phyloP scores from a whole-genome alignment of 73 alveolate genomes.

The Paramecium octaurelia region DNA sequence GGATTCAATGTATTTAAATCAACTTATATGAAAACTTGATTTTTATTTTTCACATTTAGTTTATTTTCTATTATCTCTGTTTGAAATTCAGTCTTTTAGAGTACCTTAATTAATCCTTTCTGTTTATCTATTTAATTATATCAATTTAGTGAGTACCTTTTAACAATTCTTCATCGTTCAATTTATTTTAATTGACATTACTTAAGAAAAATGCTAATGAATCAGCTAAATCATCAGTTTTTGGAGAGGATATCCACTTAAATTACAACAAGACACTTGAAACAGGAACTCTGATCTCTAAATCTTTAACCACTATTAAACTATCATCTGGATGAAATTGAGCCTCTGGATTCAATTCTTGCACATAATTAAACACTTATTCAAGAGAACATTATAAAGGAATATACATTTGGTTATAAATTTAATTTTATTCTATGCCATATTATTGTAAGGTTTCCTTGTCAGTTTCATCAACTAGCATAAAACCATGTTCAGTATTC shows the following conservation, averaged over 20 bases:
- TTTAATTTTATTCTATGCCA: slow-evolving; percentile 9
- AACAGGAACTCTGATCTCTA: background rate
- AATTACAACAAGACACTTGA: background rate
- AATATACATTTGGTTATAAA: slow-evolving; percentile 12
- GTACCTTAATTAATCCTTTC: background rate
- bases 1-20: background rate
- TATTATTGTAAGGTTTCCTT: background rate
- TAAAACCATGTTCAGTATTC: slow-evolving; percentile 21
- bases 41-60: background rate
- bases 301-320: background rate
- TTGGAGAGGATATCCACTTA: slow-evolving; percentile 17
- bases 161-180: background rate
- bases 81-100: background rate
- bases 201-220: slow-evolving; percentile 19
- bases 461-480: slow-evolving; percentile 39
- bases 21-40: background rate
- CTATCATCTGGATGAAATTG: background rate
- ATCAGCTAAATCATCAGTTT: slow-evolving; percentile 39
- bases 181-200: background rate
- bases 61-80: background rate
- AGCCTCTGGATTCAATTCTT: slow-evolving; percentile 17
- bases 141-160: background rate
- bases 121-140: background rate
- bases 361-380: background rate
- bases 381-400: background rate